Evolutionary conservation across 2,329 filamentous ascomycete species (phyloP), one percentile per base, ranked within the genome.

Genomic region (Aspergillus novoparasiticus): DNA sequence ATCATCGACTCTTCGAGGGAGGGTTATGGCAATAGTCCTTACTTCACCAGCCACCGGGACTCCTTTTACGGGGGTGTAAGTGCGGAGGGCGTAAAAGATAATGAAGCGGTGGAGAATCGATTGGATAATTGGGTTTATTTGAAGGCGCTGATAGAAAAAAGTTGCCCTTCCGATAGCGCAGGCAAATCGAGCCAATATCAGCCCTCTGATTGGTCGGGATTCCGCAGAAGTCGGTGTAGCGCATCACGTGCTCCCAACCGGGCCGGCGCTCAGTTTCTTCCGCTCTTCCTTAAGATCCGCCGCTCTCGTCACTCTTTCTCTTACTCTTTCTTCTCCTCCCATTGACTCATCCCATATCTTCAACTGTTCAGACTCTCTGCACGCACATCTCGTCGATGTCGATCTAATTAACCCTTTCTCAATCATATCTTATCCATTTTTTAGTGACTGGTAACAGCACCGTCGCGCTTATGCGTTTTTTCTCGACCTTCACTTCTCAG

Each of bases 401-500:
- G 66, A 61, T 68, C 64, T 76, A 75, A 73, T 67, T 58, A 12
- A 59, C 46, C 59, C 59, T 53, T 58, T 56, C 21, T 30, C 41
- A 54, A 43, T 11, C 32, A 19, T 36, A 30, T 39, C 30, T n/a
- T 48, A 48, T 54, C 43, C 28, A 26, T 43, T 50, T 65, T 66
- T 68, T 62, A 60, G 61, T 75, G 73, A 78, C 77, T 78, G 75
- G 69, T 74, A 72, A 65, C 68, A 69, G 71, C 70, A 76, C 75
- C 77, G 69, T 85, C 84, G 90, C 88, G 85, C 89, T 89, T 90
- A 93, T 93, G 90, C 90, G 89, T 90, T 90, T 90, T 85, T 85
- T 87, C 83, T 92, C 91, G 81, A 86, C 90, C 81, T 94, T 93
- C 85, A 94, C 91, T 83, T 94, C 90, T 82, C 91, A 94, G 88